A percentile compares a stretch with the other conserved stretches of the same genome.
Conservation (phyloP, 768 basidiomycete genomes). For the Dendrothele bispora region DNA sequence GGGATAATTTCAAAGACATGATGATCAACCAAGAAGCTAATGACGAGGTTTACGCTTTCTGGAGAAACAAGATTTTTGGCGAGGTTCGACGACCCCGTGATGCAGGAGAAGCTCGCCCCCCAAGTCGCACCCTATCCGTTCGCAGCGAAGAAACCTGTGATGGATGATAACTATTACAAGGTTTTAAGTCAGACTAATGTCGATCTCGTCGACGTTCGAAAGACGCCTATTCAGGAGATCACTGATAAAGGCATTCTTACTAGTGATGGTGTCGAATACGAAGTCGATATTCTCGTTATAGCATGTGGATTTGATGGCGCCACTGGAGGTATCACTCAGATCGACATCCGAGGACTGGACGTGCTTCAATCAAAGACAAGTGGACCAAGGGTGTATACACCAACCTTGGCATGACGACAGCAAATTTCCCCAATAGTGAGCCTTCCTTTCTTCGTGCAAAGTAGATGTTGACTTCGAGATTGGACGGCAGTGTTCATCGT, state of each 20-base stretch:
- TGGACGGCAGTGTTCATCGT: slow-evolving; percentile 24
- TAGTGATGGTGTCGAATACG: slow-evolving; percentile 18
- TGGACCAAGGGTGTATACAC: slow-evolving; percentile 22
- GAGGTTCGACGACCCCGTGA: slow-evolving; percentile 18
- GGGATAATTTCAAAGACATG: slow-evolving; percentile 16
- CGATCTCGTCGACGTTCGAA: slow-evolving; percentile 19
- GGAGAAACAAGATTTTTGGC: slow-evolving; percentile 21
- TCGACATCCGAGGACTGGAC: slow-evolving; percentile 20
- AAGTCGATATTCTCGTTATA: slow-evolving; percentile 20
- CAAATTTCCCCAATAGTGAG: slow-evolving; percentile 24
- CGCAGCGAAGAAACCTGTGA: slow-evolving; percentile 20
- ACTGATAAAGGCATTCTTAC: slow-evolving; percentile 21
- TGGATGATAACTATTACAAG: slow-evolving; percentile 22
- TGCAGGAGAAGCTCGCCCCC: slow-evolving; percentile 25
- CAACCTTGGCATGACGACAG: slow-evolving; percentile 20
- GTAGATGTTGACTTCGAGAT: too few relatives aligned
- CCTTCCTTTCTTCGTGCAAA: too few relatives aligned
- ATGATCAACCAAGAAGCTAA: slow-evolving; percentile 18
- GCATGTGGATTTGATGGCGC: slow-evolving; percentile 26
- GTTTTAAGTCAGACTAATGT: slow-evolving; percentile 26
- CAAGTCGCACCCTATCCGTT: slow-evolving; percentile 21
- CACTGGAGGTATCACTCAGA: slow-evolving; percentile 22
- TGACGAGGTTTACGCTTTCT: slow-evolving; percentile 23
- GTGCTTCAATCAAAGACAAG: slow-evolving; percentile 20
- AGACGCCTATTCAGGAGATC: slow-evolving; percentile 19